Evolutionary conservation across 208 protist genomes (phyloP).

Genomic region (Paratrypanosoma confusum): DNA sequence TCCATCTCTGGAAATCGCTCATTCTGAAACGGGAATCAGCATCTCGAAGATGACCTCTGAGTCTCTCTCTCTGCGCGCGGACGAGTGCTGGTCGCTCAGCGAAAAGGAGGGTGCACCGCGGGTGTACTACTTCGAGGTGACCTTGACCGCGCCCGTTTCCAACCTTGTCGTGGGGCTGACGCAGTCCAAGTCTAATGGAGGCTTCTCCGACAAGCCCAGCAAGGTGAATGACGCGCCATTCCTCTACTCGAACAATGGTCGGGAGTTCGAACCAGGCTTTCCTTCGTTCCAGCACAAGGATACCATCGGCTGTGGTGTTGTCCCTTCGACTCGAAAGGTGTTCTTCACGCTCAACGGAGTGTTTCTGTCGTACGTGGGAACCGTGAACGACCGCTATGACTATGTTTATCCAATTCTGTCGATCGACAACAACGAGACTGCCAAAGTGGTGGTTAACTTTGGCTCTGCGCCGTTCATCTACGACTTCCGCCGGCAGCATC

Average conservation of each 20-base stretch:
- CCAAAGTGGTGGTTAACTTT: conserved; percentile 75
- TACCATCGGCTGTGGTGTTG: conserved; percentile 71
- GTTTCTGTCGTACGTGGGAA: conserved; percentile 56
- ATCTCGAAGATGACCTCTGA: conserved; percentile 50
- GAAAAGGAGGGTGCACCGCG: conserved; percentile 65
- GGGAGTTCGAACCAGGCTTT: conserved; percentile 8
- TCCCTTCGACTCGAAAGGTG: conserved; percentile 47
- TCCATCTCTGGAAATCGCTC: conserved; percentile 44
- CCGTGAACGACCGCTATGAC: conserved; percentile 21
- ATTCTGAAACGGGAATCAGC: conserved; percentile 42
- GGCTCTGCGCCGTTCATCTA: conserved; percentile 60
- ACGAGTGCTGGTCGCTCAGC: conserved; percentile 49
- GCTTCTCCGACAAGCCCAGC: conserved; percentile 5
- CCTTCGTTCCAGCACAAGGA: conserved; percentile 63
- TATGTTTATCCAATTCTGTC: conserved; percentile 52
- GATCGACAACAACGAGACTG: conserved; percentile 36
- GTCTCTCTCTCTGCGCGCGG: conserved; percentile 56
- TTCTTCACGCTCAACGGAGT: conserved; percentile 83
- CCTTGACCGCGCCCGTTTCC: conserved; percentile 23
- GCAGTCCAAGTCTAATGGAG: too few species aligned
- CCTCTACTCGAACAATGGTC: conserved; percentile 11
- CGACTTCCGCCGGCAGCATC: conserved; percentile 73
- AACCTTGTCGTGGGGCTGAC: conserved; percentile 5
- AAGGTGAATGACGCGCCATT: conserved; percentile 29
- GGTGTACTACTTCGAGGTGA: conserved; percentile 84